Conservation (phyloP, 2,329 filamentous ascomycete species). For the Pseudogymnoascus sp. region DNA sequence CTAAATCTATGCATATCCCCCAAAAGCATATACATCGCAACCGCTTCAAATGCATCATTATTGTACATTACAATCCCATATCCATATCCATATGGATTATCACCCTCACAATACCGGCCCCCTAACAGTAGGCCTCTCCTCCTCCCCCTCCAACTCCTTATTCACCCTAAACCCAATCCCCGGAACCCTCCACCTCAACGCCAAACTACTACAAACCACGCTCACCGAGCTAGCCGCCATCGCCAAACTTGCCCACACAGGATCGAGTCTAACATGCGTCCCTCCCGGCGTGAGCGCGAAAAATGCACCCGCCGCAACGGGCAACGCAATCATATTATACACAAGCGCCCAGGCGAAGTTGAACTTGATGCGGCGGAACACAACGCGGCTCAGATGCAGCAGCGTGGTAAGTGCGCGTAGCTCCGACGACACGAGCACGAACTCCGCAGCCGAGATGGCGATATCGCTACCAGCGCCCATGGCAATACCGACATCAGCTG, state of each 20-base stretch:
- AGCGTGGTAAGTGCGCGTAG: conserved; percentile 52
- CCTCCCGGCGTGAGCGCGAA: conserved; percentile 40
- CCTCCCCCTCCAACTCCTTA: background rate
- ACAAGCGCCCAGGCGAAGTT: conserved; percentile 61
- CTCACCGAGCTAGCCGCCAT: conserved; percentile 88
- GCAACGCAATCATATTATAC: conserved; percentile 56
- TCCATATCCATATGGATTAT: background rate
- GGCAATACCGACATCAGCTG: conserved; percentile 72
- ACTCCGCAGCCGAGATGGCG: conserved; percentile 69
- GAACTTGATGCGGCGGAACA: conserved; percentile 55
- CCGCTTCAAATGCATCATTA: background rate
- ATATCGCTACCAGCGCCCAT: conserved; percentile 72
- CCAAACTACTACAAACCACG: conserved; percentile 72
- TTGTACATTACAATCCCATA: background rate
- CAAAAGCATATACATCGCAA: background rate
- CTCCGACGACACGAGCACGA: conserved; percentile 62
- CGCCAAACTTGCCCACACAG: conserved; percentile 76
- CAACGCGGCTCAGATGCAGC: conserved; percentile 47
- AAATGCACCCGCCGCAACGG: conserved; percentile 55
- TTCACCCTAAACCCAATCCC: conserved; percentile 30
- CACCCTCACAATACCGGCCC: background rate
- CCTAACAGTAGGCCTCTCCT: background rate
- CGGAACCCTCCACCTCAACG: conserved; percentile 43
- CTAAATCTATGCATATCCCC: background rate
- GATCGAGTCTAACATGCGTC: conserved; percentile 55